These are phyloP conservation scores for Suillus placidus DNA, from an alignment of 768 basidiomycete genomes.

Conservation along the genomic window DNA sequence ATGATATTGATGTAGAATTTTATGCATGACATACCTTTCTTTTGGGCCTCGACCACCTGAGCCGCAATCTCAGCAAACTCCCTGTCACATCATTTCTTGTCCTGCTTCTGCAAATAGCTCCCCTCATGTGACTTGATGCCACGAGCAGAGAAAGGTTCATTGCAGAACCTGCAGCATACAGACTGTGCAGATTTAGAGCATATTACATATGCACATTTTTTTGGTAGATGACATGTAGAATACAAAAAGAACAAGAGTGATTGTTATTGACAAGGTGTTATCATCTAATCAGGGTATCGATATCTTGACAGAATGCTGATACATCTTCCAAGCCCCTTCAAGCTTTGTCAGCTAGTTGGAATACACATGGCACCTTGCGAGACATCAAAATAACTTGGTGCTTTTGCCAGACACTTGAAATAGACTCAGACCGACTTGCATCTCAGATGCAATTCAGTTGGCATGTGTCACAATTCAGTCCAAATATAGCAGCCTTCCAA, in stretches of 20 bases:
- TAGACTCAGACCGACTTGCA: not conserved
- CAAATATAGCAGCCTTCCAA: constrained; percentile 2
- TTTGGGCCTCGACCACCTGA: not conserved
- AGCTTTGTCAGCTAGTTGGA: not conserved
- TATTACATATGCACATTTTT: not conserved
- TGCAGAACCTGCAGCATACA: not conserved
- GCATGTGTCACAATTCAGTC: not conserved
- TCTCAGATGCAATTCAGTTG: not conserved
- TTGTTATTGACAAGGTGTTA: too few species aligned
- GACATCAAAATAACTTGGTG: not conserved
- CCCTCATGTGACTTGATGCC: constrained; percentile 11
- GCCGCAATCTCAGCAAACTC: constrained; percentile 5
- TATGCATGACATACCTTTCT: constrained; percentile 7
- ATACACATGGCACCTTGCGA: not conserved
- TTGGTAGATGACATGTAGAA: not conserved
- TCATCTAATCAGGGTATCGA: too few species aligned
- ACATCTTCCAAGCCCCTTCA: not conserved
- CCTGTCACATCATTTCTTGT: not conserved
- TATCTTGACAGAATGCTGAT: not conserved
- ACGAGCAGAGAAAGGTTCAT: not conserved
- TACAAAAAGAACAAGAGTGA: not conserved
- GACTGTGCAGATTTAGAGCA: not conserved
- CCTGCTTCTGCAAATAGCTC: not conserved
- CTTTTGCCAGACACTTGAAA: not conserved
- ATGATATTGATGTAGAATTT: too few species aligned